These are phyloP conservation scores for Huntiella abstrusa DNA, from an alignment of 2,329 filamentous ascomycete genomes.

Conservation along the genomic window DNA sequence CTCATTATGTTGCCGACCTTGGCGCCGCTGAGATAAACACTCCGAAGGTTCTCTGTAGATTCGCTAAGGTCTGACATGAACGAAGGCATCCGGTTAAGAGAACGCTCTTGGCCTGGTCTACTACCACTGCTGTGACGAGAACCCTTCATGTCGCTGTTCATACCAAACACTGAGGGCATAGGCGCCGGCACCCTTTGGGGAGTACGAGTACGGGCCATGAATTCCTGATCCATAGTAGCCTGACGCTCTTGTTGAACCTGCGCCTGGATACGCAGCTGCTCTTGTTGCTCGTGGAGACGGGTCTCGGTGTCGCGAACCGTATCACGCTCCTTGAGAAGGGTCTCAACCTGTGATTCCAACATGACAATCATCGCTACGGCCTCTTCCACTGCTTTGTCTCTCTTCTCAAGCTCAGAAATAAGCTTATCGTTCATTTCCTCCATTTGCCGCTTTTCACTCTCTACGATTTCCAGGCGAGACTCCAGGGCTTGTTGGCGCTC, in stretches of 20 bases:
- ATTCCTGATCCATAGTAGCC: conserved; percentile 11
- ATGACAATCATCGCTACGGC: conserved; percentile 50
- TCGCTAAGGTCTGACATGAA: conserved; percentile 42
- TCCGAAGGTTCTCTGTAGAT: conserved; percentile 41
- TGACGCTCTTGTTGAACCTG: background rate
- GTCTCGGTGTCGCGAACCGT: conserved; percentile 32
- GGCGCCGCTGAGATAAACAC: conserved; percentile 32
- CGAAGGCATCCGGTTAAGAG: conserved; percentile 40
- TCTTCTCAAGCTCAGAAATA: conserved; percentile 41
- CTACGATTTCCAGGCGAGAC: conserved; percentile 34
- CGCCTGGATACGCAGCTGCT: background rate
- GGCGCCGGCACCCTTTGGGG: background rate
- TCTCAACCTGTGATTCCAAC: conserved; percentile 40
- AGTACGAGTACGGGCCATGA: background rate
- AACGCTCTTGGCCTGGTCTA: conserved; percentile 9
- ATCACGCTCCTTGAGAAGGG: conserved; percentile 32
- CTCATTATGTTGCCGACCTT: conserved; percentile 28
- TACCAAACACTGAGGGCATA: conserved; percentile 13
- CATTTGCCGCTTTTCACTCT: conserved; percentile 32
- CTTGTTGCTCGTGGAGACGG: conserved; percentile 9
- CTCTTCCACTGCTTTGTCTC: conserved; percentile 52
- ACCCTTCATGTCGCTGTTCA: conserved; percentile 13
- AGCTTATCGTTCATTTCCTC: conserved; percentile 40
- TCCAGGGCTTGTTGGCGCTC: conserved; percentile 44
- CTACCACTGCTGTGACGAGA: background rate